Base-by-base conservation (phyloP, 1,284 basidiomycete genomes). In the Microbotryomycetes sp. region DNA sequence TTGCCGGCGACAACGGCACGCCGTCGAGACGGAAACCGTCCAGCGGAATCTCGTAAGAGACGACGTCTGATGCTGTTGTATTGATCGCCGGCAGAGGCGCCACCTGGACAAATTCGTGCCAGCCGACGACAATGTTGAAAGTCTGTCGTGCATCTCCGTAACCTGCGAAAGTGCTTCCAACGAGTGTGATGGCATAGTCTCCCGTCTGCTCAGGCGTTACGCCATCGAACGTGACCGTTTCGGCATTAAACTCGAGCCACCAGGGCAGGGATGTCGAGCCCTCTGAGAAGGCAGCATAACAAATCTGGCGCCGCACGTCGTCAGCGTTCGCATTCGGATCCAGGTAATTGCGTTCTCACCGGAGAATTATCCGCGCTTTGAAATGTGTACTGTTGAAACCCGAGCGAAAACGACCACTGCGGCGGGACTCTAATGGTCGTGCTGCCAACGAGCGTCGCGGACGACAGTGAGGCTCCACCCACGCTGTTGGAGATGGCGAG, bases 351-450 rank as follows among this genome's bases (percentile, higher is more conserved):
- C 64, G 29, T 18, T 9, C 35, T 41, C 18, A 41, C 35, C 35
- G 18, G 28, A 5, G 59, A 3, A 45, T 70, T 66, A 26, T 68
- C 54, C 5, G 76, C 72, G 31, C 81, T 77, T 1, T 72, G 71
- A 73, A 86, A 88, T 1, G 88, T 91, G 54, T 82, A 78, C 62
- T 82, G 79, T 47, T 84, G 77, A 70, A 96, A 85, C 11, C 92
- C 93, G 60, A 97, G 81, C 70, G 89, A 91, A 76, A 94, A 97
- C 0, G 89, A 91, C 91, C 91, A 96, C 29, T 79, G 77, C 2
- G 83, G 82, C 1, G 90, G 91, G 9, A 94, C 81, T 49, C 90
- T 81, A 57, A 96, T 74, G 15, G 83, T 80, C 24, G 87, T 87
- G 54, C 79, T 79, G 18, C 73, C 69, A 23, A 67, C 76, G 15